Evolutionary conservation across 805 yeast genomes (phyloP).

Genomic region (Candida insectalens): DNA sequence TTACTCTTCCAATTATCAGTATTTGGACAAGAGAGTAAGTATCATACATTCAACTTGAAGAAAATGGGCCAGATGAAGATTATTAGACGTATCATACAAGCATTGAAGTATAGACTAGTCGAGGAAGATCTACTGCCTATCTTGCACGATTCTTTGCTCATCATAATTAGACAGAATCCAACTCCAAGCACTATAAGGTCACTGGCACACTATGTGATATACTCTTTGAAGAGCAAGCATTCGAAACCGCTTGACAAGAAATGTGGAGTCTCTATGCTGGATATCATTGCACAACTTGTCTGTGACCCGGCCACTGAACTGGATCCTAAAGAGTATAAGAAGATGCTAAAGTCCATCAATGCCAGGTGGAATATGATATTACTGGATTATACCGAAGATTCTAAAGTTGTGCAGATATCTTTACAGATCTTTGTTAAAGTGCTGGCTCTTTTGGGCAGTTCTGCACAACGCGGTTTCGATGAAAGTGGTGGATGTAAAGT

Average conservation of each 20-base stretch:
- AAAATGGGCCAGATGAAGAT: conserved; percentile 44
- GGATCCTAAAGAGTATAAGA: conserved; percentile 20
- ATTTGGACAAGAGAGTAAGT: conserved; percentile 43
- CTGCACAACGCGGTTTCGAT: conserved; percentile 36
- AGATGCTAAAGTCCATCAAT: conserved; percentile 43
- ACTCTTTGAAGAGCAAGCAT: conserved; percentile 28
- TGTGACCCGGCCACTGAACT: conserved; percentile 23
- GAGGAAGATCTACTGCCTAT: conserved; percentile 27
- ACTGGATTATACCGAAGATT: conserved; percentile 30
- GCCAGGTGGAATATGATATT: conserved; percentile 57
- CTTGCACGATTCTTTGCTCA: conserved; percentile 29
- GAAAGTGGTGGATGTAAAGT: conserved; percentile 43
- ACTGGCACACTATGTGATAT: conserved; percentile 41
- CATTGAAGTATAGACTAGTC: conserved; percentile 32
- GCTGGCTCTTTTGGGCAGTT: conserved; percentile 35
- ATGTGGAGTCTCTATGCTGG: conserved; percentile 27
- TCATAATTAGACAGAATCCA: conserved; percentile 36
- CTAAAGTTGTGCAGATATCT: conserved; percentile 29
- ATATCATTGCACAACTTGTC: conserved; percentile 30
- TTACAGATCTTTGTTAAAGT: conserved; percentile 38
- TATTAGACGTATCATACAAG: conserved; percentile 36
- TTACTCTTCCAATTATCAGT: conserved; percentile 50
- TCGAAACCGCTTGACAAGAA: conserved; percentile 10
- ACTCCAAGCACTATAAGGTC: conserved; percentile 46
- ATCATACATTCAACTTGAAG: conserved; percentile 37